Evolutionary conservation across 2,329 filamentous ascomycete species (phyloP), one percentile per base, ranked within the genome.

Genomic region (Fusarium sp.): DNA sequence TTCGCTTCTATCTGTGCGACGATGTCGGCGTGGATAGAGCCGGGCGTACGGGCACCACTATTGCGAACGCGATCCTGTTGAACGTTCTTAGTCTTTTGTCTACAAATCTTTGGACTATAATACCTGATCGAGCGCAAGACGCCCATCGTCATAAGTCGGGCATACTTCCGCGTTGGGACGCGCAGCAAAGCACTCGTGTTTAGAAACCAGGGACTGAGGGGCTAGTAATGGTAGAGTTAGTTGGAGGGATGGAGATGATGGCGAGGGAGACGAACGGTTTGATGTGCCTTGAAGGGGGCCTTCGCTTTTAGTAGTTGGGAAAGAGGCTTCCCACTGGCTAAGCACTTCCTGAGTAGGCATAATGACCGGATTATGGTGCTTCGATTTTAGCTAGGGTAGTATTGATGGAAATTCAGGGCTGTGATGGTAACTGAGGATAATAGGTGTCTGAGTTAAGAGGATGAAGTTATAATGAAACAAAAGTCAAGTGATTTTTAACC

Each of bases 11-110:
- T 68, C 49, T 75, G 73, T n/a, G 68, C 67, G 46, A 75, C 54
- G 42, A 77, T 79, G 62, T 79, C 75, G 31, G 67, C 68, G 15
- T 69, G 75, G 12, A 79, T 66, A 20, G 78, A 77, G 22, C 49
- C 50, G 9, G 76, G 76, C 7, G 76, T 76, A 35, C 66, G 70
- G 3, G 78, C 77, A 18, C 78, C 75, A 10, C 45, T 77, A 46
- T 73, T 75, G 44, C 47, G 58, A 42, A 79, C 74, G 7, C 76
- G 72, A 36, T 75, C 66, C 78, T 79, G 6, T 35, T 22, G 4
- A 4, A 5, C 10, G 0, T 0, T 11, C 4, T 69, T 36, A 64
- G 39, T 27, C 8, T 29, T 6, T 5, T 33, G 5, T 8, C 31
- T 12, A 13, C 1, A 36, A 20, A 1, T 7, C 4, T 17, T 20